Conservation (phyloP, 257 asterid species). For the Nicotiana undulata region DNA sequence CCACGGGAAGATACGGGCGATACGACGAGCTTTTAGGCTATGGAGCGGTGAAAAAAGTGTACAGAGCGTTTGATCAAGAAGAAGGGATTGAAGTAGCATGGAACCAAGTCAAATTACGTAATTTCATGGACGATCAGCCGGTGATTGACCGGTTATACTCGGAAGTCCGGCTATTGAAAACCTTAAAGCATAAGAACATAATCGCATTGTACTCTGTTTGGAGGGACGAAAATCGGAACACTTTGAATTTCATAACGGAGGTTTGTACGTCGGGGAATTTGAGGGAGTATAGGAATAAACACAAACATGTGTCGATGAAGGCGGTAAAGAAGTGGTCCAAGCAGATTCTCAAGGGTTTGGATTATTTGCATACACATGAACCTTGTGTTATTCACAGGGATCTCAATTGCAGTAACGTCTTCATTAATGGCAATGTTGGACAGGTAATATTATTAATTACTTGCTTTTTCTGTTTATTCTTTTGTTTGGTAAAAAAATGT, state of each 20-base stretch:
- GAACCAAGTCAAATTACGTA: conserved; percentile 68
- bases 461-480: neutral
- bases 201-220: conserved; percentile 57
- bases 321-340: conserved; percentile 79
- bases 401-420: conserved; percentile 78
- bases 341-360: conserved; percentile 74
- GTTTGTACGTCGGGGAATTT: conserved; percentile 75
- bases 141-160: conserved; percentile 53
- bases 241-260: conserved; percentile 75
- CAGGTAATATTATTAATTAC: conserved; percentile 35
- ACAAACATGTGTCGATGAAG: conserved; percentile 59
- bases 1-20: conserved; percentile 67
- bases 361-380: conserved; percentile 62
- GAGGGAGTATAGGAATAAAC: conserved; percentile 75
- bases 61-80: conserved; percentile 80
- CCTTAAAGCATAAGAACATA: conserved; percentile 44
- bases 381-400: conserved; percentile 78
- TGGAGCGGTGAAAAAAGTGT: conserved; percentile 74
- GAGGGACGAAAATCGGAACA: conserved; percentile 49
- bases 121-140: conserved; percentile 38
- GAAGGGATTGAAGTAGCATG: conserved; percentile 93
- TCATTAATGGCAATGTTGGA: conserved; percentile 79
- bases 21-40: conserved; percentile 64
- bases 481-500: neutral
- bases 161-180: conserved; percentile 49